Percentiles rank a stretch among this genome's conserved stretches.
These are phyloP conservation scores for Daedaleopsis nitida DNA, from an alignment of 768 basidiomycete species.

Conservation along the genomic window DNA sequence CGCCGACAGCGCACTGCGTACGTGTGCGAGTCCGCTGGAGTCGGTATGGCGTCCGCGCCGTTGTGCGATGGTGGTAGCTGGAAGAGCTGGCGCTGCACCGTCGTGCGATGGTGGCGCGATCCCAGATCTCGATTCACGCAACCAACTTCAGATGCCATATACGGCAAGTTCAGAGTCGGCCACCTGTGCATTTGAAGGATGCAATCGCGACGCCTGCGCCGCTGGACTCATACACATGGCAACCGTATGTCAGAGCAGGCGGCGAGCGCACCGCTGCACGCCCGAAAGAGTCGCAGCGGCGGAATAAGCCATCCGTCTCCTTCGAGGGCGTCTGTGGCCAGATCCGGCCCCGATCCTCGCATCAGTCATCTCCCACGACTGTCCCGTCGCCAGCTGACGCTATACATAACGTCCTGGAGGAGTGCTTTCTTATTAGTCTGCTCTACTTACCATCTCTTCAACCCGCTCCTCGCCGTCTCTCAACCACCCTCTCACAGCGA, in stretches of 20 bases:
- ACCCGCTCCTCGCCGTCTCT: not conserved
- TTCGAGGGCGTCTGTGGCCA: slow-evolving; percentile 6
- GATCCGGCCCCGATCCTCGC: not conserved
- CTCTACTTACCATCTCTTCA: not conserved
- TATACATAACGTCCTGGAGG: no score
- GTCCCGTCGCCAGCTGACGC: no score
- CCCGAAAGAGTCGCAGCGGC: slow-evolving; percentile 12
- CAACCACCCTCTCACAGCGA: not conserved
- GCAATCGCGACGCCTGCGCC: not conserved
- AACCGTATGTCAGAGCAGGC: not conserved
- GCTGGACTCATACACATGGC: not conserved
- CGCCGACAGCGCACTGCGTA: not conserved
- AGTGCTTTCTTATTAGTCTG: no score
- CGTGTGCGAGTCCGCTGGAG: not conserved
- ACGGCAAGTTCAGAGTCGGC: not conserved
- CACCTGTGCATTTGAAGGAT: not conserved
- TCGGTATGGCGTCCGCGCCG: not conserved
- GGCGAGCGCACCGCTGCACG: not conserved
- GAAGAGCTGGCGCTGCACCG: not conserved
- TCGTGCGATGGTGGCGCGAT: not conserved
- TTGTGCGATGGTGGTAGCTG: not conserved
- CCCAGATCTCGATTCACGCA: slow-evolving; percentile 3
- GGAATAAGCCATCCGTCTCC: slow-evolving; percentile 10
- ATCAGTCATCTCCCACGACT: not conserved
- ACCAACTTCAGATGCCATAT: slow-evolving; percentile 8